A percentile compares a stretch with the other conserved stretches of the same genome.
Evolutionary conservation across 441 rosid species (phyloP).

Genomic region (Hura crepitans): DNA sequence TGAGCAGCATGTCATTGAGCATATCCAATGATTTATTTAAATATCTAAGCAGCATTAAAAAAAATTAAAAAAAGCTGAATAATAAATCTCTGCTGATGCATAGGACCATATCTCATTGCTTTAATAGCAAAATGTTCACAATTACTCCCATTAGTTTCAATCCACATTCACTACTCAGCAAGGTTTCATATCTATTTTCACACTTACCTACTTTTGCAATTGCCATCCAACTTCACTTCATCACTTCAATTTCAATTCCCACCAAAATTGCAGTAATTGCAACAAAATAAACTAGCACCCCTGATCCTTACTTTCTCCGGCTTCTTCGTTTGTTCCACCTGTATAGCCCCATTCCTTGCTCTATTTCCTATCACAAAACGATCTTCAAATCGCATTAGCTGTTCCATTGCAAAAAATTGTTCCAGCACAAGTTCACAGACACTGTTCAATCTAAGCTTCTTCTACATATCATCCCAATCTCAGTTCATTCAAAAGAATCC

Average conservation of each 20-base stretch:
- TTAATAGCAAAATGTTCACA: slow-evolving; percentile 11
- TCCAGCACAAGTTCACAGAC: slow-evolving; percentile 2
- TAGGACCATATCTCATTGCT: slow-evolving; percentile 1
- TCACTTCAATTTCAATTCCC: background rate
- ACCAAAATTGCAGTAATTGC: background rate
- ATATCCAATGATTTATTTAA: background rate
- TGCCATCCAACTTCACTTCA: slow-evolving; percentile 1
- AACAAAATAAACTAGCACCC: background rate
- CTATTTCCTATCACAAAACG: background rate
- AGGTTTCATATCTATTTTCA: too few relatives aligned
- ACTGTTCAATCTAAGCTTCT: slow-evolving; percentile 24
- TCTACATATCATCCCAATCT: slow-evolving; percentile 31
- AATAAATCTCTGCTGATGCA: background rate
- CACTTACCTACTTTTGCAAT: background rate
- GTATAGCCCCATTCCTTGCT: background rate
- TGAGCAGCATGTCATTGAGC: background rate
- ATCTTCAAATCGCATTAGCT: slow-evolving; percentile 18
- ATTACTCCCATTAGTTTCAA: background rate
- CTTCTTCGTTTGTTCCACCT: background rate
- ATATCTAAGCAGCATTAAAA: too few relatives aligned
- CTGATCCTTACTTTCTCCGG: background rate
- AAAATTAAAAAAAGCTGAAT: background rate
- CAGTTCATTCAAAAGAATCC: slow-evolving; percentile 32
- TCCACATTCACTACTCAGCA: background rate
- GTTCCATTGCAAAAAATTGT: slow-evolving; percentile 9